Conservation (phyloP, 805 yeast genomes). For the Candida germanica region DNA sequence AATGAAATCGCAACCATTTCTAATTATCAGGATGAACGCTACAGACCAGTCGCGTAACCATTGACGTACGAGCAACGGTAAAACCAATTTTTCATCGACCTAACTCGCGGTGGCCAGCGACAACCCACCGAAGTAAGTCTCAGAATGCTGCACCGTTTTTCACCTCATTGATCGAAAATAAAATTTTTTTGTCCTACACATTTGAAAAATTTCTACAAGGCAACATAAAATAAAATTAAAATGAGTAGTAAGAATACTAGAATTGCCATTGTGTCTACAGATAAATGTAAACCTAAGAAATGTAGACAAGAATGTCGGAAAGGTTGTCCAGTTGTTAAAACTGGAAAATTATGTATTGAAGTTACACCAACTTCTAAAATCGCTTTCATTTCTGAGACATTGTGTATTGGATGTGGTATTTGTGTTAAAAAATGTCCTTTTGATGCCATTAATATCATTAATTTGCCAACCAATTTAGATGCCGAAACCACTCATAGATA, state of each 20-base stretch:
- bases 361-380: constrained; percentile 87
- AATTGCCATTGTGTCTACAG: constrained; percentile 93
- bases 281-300: constrained; percentile 96
- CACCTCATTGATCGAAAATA: constrained; percentile 7
- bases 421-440: constrained; percentile 98
- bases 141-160: constrained; percentile 2
- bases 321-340: constrained; percentile 95
- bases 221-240: no score
- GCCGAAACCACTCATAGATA: constrained; percentile 93
- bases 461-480: constrained; percentile 93
- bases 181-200: constrained; percentile 12
- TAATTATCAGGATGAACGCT: no score
- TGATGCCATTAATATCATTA: constrained; percentile 94
- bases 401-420: constrained; percentile 99
- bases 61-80: no score
- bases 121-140: no score
- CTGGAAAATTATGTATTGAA: constrained; percentile 97
- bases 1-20: no score
- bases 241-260: constrained; percentile 55
- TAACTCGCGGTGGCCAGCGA: no score
- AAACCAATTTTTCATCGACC: no score
- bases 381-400: constrained; percentile 88
- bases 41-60: no score
- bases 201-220: no score
- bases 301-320: constrained; percentile 98